phyloP scores from a whole-genome alignment of 2,329 filamentous ascomycete species.

The Cercospora berteroae region DNA sequence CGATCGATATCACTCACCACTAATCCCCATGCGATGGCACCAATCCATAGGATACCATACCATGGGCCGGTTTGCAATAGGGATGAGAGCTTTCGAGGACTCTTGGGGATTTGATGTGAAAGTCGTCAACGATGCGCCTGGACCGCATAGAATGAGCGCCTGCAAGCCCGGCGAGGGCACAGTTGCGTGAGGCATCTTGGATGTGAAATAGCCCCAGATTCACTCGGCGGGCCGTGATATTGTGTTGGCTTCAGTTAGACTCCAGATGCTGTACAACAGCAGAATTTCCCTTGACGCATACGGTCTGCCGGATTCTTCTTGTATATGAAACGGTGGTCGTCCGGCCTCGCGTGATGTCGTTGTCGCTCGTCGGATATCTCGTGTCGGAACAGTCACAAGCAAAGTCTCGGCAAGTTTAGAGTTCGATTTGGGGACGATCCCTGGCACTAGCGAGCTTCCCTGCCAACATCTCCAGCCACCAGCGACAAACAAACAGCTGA shows the following conservation, averaged over 20 bases:
- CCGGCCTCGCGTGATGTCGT: neutral
- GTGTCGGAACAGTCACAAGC: conserved; percentile 4
- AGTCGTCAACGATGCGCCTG: conserved; percentile 76
- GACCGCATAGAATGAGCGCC: conserved; percentile 78
- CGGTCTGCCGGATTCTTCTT: neutral
- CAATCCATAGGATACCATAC: conserved; percentile 87
- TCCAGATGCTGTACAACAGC: neutral
- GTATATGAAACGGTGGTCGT: neutral
- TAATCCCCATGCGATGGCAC: conserved; percentile 77
- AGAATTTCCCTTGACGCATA: neutral
- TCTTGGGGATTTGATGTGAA: conserved; percentile 79
- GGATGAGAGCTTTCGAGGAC: conserved; percentile 76
- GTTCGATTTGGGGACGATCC: neutral
- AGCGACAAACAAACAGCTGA: conserved; percentile 1
- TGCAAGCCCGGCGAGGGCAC: conserved; percentile 76
- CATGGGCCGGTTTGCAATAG: conserved; percentile 83
- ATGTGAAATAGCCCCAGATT: neutral
- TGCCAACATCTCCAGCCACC: conserved; percentile 8
- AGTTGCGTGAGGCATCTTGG: conserved; percentile 70
- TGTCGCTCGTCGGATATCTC: neutral
- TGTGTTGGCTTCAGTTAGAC: neutral
- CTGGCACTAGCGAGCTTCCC: conserved; percentile 2
- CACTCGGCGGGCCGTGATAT: neutral
- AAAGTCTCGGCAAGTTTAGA: conserved; percentile 3
- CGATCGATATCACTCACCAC: conserved; percentile 48